A percentile compares a stretch with the other conserved stretches of the same genome.
These are phyloP conservation scores for Funneliformis geosporum DNA, from an alignment of 192 early-diverging fungal species.

Conservation along the genomic window DNA sequence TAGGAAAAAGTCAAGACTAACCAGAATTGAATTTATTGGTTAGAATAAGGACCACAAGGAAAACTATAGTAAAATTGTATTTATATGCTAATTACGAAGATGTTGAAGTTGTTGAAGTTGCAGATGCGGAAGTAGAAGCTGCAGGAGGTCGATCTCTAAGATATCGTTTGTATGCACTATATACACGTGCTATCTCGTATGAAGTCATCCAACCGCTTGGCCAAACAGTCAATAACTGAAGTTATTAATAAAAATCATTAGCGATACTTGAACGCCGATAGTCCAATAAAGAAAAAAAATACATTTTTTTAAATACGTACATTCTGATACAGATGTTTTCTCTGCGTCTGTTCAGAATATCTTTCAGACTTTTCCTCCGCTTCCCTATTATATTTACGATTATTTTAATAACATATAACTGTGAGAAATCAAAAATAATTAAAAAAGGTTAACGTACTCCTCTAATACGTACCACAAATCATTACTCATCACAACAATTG, in stretches of 20 bases:
- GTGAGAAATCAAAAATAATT: not conserved
- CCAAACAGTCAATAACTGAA: slow-evolving; percentile 48
- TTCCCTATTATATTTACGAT: slow-evolving; percentile 4
- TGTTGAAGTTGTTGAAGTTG: too few species aligned
- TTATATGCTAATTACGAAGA: too few species aligned
- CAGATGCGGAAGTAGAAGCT: too few species aligned
- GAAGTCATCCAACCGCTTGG: slow-evolving; percentile 57
- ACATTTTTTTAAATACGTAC: slow-evolving; percentile 40
- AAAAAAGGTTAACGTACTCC: not conserved
- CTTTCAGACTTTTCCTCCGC: slow-evolving; percentile 27
- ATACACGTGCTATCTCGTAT: slow-evolving; percentile 55
- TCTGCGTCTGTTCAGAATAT: slow-evolving; percentile 39
- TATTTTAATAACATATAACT: not conserved
- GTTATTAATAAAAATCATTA: not conserved
- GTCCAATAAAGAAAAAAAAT: not conserved
- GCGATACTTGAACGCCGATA: too few species aligned
- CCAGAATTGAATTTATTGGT: too few species aligned
- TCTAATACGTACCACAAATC: slow-evolving; percentile 35
- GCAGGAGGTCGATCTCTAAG: slow-evolving; percentile 7
- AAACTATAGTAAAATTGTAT: too few species aligned
- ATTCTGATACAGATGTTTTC: slow-evolving; percentile 52
- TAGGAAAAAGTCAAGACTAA: too few species aligned
- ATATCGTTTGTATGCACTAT: slow-evolving; percentile 40
- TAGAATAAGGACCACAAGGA: too few species aligned
- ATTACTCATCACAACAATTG: slow-evolving; percentile 28